A percentile compares a stretch with the other conserved stretches of the same genome.
Conservation (phyloP, 2,329 filamentous ascomycete genomes). For the Botrytis fragariae region DNA sequence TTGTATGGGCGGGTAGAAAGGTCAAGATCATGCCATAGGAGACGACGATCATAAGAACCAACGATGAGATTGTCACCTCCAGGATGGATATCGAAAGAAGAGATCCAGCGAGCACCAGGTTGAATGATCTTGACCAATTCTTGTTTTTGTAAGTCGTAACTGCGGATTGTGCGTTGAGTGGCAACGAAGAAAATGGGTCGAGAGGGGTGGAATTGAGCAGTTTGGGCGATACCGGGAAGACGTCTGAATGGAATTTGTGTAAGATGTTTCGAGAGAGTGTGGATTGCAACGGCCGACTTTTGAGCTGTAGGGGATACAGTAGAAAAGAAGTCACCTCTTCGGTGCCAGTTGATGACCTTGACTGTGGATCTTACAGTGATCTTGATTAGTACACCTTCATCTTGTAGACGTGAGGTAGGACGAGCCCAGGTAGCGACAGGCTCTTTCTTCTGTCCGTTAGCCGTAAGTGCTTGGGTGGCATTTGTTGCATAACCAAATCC, state of each 20-base stretch:
- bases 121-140: slow-evolving; percentile 91
- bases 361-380: slow-evolving; percentile 76
- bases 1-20: slow-evolving; percentile 89
- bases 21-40: slow-evolving; percentile 97
- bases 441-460: slow-evolving; percentile 64
- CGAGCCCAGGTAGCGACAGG: slow-evolving; percentile 80
- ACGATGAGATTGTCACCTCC: slow-evolving; percentile 93
- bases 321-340: slow-evolving; percentile 89
- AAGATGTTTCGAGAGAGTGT: slow-evolving; percentile 90
- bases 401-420: slow-evolving; percentile 69
- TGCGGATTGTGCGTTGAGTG: slow-evolving; percentile 87
- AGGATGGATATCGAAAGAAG: slow-evolving; percentile 87
- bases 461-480: slow-evolving; percentile 51
- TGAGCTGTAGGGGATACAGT: slow-evolving; percentile 82
- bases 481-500: slow-evolving; percentile 93
- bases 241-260: slow-evolving; percentile 92
- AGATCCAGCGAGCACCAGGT: slow-evolving; percentile 93
- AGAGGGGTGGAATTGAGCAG: slow-evolving; percentile 90
- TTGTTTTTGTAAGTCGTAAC: slow-evolving; percentile 89
- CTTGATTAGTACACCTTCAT: slow-evolving; percentile 75
- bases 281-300: slow-evolving; percentile 81
- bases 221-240: slow-evolving; percentile 72
- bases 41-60: slow-evolving; percentile 87
- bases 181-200: slow-evolving; percentile 94
- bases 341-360: slow-evolving; percentile 91